Percentiles rank a stretch among this genome's conserved stretches.
Evolutionary conservation across 257 asterid species (phyloP).

Genomic region (Fraxinus anomala): DNA sequence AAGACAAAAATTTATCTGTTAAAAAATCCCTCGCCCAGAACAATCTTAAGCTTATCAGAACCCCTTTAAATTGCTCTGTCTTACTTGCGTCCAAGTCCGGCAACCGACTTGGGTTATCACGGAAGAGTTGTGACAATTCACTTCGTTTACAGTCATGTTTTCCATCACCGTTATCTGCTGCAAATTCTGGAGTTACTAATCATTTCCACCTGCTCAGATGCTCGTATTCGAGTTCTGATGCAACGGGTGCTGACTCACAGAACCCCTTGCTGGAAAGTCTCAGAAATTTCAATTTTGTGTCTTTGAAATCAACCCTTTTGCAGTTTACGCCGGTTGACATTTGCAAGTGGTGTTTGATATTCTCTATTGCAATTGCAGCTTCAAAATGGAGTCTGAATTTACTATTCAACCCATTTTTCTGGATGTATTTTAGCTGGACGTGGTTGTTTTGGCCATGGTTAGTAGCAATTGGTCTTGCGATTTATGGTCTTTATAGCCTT

Average conservation of each 20-base stretch:
- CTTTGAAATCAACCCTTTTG: constrained; percentile 46
- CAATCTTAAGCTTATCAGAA: constrained; percentile 20
- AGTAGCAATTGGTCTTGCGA: constrained; percentile 53
- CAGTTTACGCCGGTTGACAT: constrained; percentile 62
- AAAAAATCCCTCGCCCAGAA: constrained; percentile 16
- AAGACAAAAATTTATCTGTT: constrained; percentile 31
- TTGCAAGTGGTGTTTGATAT: constrained; percentile 62
- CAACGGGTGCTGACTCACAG: constrained; percentile 28
- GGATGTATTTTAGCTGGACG: constrained; percentile 94
- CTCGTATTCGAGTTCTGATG: constrained; percentile 38
- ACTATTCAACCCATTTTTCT: constrained; percentile 69
- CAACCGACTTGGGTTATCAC: not conserved
- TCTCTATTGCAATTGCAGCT: constrained; percentile 59
- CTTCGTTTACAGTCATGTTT: constrained; percentile 8
- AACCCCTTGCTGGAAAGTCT: constrained; percentile 30
- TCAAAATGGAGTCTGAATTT: constrained; percentile 55
- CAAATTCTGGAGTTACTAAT: constrained; percentile 26
- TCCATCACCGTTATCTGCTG: constrained; percentile 7
- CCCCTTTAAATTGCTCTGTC: constrained; percentile 23
- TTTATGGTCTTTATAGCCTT: constrained; percentile 62
- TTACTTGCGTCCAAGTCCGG: constrained; percentile 8
- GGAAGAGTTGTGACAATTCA: not conserved
- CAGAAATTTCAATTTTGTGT: constrained; percentile 43
- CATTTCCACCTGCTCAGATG: constrained; percentile 39
- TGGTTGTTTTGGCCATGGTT: constrained; percentile 99